A percentile compares a stretch with the other conserved stretches of the same genome.
Evolutionary conservation across 306 rosid species (phyloP).

Genomic region (Myrica gale): DNA sequence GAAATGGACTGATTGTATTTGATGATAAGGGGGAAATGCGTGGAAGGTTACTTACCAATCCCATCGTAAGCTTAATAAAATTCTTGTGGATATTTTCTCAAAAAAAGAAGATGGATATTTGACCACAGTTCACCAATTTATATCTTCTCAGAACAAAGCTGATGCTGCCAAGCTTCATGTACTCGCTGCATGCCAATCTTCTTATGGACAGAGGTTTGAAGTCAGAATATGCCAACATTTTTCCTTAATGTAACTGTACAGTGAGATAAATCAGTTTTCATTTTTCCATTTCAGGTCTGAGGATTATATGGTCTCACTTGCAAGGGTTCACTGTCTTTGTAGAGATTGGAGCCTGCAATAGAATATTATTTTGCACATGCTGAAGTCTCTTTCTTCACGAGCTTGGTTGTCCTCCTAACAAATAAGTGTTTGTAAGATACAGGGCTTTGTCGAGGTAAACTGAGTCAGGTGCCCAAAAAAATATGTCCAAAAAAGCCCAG

Average conservation of each 20-base stretch:
- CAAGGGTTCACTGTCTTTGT: slow-evolving; percentile 79
- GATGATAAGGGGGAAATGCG: not conserved
- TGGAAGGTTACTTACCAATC: slow-evolving; percentile 1
- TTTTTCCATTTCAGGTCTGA: slow-evolving; percentile 58
- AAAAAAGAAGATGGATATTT: not conserved
- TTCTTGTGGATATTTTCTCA: not conserved
- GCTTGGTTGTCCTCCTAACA: not conserved
- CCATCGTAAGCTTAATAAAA: slow-evolving; percentile 6
- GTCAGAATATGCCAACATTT: slow-evolving; percentile 11
- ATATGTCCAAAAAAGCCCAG: too few species aligned
- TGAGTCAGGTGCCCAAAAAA: too few species aligned
- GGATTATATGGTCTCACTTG: slow-evolving; percentile 88
- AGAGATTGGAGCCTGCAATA: slow-evolving; percentile 57
- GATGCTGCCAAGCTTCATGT: slow-evolving; percentile 64
- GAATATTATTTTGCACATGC: slow-evolving; percentile 13
- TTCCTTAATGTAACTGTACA: slow-evolving; percentile 5
- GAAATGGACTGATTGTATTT: not conserved
- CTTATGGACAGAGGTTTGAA: slow-evolving; percentile 77
- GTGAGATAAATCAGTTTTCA: slow-evolving; percentile 12
- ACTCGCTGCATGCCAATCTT: slow-evolving; percentile 68
- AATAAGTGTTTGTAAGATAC: not conserved
- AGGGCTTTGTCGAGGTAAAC: not conserved
- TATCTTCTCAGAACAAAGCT: slow-evolving; percentile 42
- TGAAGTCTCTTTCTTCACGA: slow-evolving; percentile 6
- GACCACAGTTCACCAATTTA: slow-evolving; percentile 19